Evolutionary conservation across 495 filamentous ascomycete genomes (phyloP).

Genomic region (Trichoderma orchidacearum): DNA sequence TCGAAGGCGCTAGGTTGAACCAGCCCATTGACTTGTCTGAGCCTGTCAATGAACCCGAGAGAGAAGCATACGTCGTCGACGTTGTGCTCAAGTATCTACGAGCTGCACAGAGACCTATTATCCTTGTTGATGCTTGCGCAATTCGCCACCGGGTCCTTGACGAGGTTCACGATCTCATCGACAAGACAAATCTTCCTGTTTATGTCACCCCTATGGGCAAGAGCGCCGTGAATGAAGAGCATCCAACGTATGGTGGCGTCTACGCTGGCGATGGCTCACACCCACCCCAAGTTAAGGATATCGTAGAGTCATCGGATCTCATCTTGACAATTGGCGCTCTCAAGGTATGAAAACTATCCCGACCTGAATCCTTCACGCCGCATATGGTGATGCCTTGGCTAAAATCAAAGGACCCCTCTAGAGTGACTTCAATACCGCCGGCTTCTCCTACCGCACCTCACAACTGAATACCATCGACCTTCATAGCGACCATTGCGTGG

Average conservation of each 20-base stretch:
- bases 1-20: slow-evolving; percentile 55
- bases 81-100: slow-evolving; percentile 66
- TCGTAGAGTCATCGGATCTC: slow-evolving; percentile 69
- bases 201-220: slow-evolving; percentile 93
- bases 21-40: slow-evolving; percentile 53
- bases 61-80: slow-evolving; percentile 74
- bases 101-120: slow-evolving; percentile 61
- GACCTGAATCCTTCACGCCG: neutral
- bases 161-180: slow-evolving; percentile 66
- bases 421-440: slow-evolving; percentile 84
- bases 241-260: slow-evolving; percentile 68
- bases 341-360: slow-evolving; percentile 11
- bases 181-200: slow-evolving; percentile 62
- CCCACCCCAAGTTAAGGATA: slow-evolving; percentile 46
- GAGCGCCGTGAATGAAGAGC: slow-evolving; percentile 67
- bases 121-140: slow-evolving; percentile 86
- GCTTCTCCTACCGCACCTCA: slow-evolving; percentile 74
- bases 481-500: slow-evolving; percentile 61
- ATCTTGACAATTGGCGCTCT: slow-evolving; percentile 75
- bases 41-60: slow-evolving; percentile 52
- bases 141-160: slow-evolving; percentile 64
- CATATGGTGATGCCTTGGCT: slow-evolving; percentile 9
- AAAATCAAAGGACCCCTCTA: neutral
- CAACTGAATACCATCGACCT: slow-evolving; percentile 81
- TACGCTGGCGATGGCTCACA: slow-evolving; percentile 75